These are phyloP conservation scores for Colletotrichum nymphaeae DNA, from an alignment of 2,329 filamentous ascomycete genomes.

Conservation along the genomic window DNA sequence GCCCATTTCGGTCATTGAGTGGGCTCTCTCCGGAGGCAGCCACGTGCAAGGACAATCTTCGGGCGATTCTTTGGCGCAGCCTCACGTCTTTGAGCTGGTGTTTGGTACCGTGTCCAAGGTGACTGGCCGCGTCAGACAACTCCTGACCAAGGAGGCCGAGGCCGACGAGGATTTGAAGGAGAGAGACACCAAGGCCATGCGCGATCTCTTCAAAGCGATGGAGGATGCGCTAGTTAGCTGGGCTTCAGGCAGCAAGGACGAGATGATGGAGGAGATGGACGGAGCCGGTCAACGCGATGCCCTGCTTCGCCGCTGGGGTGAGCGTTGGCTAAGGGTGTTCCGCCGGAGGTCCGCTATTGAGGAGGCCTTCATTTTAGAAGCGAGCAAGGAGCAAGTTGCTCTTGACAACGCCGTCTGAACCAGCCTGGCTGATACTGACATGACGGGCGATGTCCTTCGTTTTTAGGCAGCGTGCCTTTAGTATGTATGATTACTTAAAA, in stretches of 20 bases:
- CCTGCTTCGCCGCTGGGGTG: conserved; percentile 82
- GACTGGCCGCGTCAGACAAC: conserved; percentile 84
- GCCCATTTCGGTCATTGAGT: conserved; percentile 86
- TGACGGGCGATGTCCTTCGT: not conserved
- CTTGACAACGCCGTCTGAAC: conserved; percentile 14
- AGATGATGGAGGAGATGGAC: conserved; percentile 77
- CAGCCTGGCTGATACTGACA: not conserved
- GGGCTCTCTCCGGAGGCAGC: conserved; percentile 76
- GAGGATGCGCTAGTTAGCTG: conserved; percentile 82
- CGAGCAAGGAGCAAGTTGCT: conserved; percentile 38
- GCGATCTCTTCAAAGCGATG: conserved; percentile 82
- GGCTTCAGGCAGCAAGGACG: conserved; percentile 78
- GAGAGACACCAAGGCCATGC: conserved; percentile 79
- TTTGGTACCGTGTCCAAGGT: conserved; percentile 91
- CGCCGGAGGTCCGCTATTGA: conserved; percentile 85
- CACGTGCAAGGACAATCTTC: conserved; percentile 64
- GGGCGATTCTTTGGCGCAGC: conserved; percentile 75
- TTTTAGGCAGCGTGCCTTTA: not conserved
- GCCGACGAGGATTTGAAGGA: conserved; percentile 73
- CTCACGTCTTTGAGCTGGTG: conserved; percentile 90
- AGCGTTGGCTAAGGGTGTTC: conserved; percentile 89
- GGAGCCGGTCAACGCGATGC: conserved; percentile 68
- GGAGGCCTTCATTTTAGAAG: conserved; percentile 70
- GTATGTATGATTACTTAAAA: conserved; percentile 22
- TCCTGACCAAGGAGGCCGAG: conserved; percentile 62